phyloP scores from a whole-genome alignment of 129 eudicot genomes.

The Helichrysum umbraculigerum region DNA sequence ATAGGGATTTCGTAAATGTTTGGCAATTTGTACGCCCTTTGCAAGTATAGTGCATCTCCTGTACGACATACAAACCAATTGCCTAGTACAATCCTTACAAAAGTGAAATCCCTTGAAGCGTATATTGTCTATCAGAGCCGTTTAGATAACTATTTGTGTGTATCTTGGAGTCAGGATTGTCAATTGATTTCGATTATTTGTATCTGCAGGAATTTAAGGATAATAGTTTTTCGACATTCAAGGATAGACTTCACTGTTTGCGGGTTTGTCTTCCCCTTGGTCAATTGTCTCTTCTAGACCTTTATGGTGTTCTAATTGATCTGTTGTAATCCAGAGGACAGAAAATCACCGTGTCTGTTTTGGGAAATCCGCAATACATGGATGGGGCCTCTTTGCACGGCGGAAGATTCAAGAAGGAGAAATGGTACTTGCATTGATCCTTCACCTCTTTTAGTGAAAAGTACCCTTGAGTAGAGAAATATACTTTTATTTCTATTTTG shows the following conservation, averaged over 20 bases:
- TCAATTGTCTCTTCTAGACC: background rate
- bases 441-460: background rate
- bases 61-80: background rate
- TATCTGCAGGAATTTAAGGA: slow-evolving; percentile 45
- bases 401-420: slow-evolving; percentile 80
- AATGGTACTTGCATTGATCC: slow-evolving; percentile 51
- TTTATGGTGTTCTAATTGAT: slow-evolving; percentile 16
- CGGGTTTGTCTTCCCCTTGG: slow-evolving; percentile 42
- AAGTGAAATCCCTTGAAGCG: background rate
- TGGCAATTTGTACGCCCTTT: background rate
- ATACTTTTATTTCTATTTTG: background rate
- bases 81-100: background rate
- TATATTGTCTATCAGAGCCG: background rate
- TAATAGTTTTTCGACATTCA: slow-evolving; percentile 50
- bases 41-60: background rate
- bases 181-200: slow-evolving; percentile 6
- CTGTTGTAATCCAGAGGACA: slow-evolving; percentile 48
- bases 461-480: background rate
- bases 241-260: slow-evolving; percentile 57
- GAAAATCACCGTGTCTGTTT: slow-evolving; percentile 75
- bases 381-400: slow-evolving; percentile 98
- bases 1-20: background rate
- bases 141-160: background rate
- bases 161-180: background rate
- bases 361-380: slow-evolving; percentile 89